These are phyloP conservation scores for Tetrahymena borealis DNA, from an alignment of 73 alveolate genomes.

Conservation along the genomic window DNA sequence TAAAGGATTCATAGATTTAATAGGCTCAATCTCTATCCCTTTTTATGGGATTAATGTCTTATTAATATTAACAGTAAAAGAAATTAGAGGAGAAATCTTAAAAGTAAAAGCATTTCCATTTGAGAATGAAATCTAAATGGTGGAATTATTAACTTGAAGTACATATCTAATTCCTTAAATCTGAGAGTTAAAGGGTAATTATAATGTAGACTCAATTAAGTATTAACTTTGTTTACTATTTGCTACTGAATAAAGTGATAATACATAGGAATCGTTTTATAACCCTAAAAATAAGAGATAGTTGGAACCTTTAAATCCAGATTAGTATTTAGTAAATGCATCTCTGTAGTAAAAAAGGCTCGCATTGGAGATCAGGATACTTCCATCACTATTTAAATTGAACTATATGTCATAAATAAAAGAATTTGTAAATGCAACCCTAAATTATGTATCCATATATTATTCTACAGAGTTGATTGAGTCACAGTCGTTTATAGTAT, in stretches of 20 bases:
- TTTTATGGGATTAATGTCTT: neutral
- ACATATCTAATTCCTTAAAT: neutral
- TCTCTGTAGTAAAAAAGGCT: neutral
- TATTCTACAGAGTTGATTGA: neutral
- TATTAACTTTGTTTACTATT: neutral
- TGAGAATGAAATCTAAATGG: neutral
- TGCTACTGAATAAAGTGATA: neutral
- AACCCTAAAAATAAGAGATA: neutral
- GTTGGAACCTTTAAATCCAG: neutral
- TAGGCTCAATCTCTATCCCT: neutral
- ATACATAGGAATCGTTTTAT: neutral
- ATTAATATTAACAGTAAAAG: neutral
- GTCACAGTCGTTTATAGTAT: neutral
- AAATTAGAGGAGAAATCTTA: neutral
- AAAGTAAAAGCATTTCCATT: neutral
- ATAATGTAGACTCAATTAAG: neutral
- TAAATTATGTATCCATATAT: neutral
- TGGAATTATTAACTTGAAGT: neutral
- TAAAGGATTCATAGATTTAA: neutral
- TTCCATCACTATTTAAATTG: neutral
- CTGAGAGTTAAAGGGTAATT: neutral
- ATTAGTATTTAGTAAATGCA: neutral
- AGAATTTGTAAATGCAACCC: neutral
- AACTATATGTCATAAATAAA: neutral
- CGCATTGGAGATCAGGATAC: neutral